Evolutionary conservation across 2,329 filamentous ascomycete genomes (phyloP).

Genomic region (Mollisia scopiformis): DNA sequence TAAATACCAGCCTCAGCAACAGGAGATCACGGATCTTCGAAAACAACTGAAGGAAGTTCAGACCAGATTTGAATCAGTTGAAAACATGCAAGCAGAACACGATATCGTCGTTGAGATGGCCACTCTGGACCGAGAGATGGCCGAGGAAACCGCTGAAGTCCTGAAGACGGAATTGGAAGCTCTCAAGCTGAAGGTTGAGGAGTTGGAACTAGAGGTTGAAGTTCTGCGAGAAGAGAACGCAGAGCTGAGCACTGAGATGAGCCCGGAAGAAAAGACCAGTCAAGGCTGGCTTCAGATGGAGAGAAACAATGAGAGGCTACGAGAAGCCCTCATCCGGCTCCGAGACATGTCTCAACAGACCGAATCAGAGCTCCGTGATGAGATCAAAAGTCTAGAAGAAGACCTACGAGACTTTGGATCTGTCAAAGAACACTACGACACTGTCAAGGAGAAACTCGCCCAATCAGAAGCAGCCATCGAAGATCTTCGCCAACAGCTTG

Average conservation of each 20-base stretch:
- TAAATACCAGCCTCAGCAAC: constrained; percentile 84
- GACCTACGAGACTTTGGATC: constrained; percentile 70
- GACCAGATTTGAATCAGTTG: constrained; percentile 67
- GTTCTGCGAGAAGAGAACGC: constrained; percentile 85
- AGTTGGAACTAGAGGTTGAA: constrained; percentile 86
- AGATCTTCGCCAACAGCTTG: constrained; percentile 87
- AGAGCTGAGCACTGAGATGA: constrained; percentile 83
- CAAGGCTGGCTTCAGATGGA: constrained; percentile 92
- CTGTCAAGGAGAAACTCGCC: constrained; percentile 72
- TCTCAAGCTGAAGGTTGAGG: constrained; percentile 76
- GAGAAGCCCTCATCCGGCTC: constrained; percentile 81
- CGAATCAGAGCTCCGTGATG: constrained; percentile 76
- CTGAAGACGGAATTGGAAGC: constrained; percentile 79
- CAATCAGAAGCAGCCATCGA: constrained; percentile 77
- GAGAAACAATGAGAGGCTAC: constrained; percentile 82
- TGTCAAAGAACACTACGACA: constrained; percentile 70
- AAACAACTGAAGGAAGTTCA: constrained; percentile 80
- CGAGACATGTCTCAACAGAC: constrained; percentile 87
- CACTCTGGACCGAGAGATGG: constrained; percentile 91
- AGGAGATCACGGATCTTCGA: constrained; percentile 76
- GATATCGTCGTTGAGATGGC: constrained; percentile 86
- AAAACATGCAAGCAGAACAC: constrained; percentile 78
- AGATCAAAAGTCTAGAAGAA: constrained; percentile 74
- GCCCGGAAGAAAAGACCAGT: constrained; percentile 82
- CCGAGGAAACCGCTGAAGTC: constrained; percentile 87